Percentiles rank a stretch among this genome's conserved stretches.
These are phyloP conservation scores for Botryosphaeria dothidea DNA, from an alignment of 2,329 filamentous ascomycete genomes.

Conservation along the genomic window DNA sequence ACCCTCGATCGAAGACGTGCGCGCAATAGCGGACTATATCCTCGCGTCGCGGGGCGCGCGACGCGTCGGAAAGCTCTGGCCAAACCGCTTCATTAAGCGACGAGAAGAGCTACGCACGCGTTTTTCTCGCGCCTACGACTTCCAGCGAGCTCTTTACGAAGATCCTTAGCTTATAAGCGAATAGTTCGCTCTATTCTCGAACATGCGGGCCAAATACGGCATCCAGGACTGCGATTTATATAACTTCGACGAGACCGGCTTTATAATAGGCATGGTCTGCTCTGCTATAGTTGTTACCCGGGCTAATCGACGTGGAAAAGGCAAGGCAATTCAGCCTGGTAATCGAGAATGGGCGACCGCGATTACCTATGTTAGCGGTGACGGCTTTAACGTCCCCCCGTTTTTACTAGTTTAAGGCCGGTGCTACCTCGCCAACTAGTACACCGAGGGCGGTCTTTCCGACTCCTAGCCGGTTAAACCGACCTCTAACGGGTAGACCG, in stretches of 20 bases:
- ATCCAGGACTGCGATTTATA: constrained; percentile 23
- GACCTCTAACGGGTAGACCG: constrained; percentile 34
- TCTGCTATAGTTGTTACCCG: constrained; percentile 29
- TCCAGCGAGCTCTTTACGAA: constrained; percentile 20
- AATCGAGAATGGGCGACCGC: constrained; percentile 32
- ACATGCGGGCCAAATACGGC: constrained; percentile 19
- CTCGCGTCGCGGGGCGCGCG: constrained; percentile 18
- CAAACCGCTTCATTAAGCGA: constrained; percentile 23
- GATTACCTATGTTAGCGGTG: constrained; percentile 23
- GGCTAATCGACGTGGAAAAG: constrained; percentile 22
- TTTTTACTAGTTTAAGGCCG: background rate
- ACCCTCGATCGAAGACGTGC: constrained; percentile 20
- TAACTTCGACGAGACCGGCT: constrained; percentile 33
- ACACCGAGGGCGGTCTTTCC: constrained; percentile 8
- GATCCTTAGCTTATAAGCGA: constrained; percentile 19
- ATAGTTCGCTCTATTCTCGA: constrained; percentile 10
- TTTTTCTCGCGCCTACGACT: constrained; percentile 22
- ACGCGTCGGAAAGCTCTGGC: constrained; percentile 23
- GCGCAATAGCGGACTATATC: constrained; percentile 25
- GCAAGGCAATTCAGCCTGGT: constrained; percentile 27
- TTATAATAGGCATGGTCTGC: constrained; percentile 33
- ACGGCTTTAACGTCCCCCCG: background rate
- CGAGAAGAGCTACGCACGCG: constrained; percentile 19
- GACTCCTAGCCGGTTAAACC: background rate
- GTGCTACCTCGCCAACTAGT: constrained; percentile 13